phyloP scores from a whole-genome alignment of 805 yeast species.

The Priceomyces castillae region DNA sequence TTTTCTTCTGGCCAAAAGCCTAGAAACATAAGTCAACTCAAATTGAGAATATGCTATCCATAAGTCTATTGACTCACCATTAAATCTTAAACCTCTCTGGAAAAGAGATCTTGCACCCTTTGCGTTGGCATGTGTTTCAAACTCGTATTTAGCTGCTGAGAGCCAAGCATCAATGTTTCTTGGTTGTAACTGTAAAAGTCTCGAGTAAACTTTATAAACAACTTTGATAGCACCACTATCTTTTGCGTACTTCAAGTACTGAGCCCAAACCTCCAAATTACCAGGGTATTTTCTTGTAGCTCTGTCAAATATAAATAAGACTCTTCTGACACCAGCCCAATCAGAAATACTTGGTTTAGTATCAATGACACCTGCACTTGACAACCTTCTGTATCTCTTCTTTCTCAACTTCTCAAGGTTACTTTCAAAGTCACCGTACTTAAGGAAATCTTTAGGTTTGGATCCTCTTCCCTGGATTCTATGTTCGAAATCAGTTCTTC shows the following conservation, averaged over 20 bases:
- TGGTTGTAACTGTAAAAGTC: conserved; percentile 85
- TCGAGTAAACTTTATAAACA: conserved; percentile 72
- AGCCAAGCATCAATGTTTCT: conserved; percentile 88
- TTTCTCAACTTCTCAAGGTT: conserved; percentile 75
- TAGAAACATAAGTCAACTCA: conserved; percentile 82
- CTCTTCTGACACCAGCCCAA: conserved; percentile 82
- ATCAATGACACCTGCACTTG: conserved; percentile 54
- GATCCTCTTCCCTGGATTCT: conserved; percentile 81
- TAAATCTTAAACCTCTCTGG: conserved; percentile 82
- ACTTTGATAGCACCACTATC: conserved; percentile 65
- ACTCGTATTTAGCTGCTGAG: conserved; percentile 90
- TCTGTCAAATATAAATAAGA: conserved; percentile 78
- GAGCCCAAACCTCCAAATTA: conserved; percentile 74
- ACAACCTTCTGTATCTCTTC: conserved; percentile 65
- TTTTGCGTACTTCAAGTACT: conserved; percentile 68
- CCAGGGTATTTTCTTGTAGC: conserved; percentile 78
- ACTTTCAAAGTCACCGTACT: conserved; percentile 76
- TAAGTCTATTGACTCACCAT: conserved; percentile 63
- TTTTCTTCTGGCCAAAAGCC: conserved; percentile 77
- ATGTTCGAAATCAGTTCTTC: conserved; percentile 95
- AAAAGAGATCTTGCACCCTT: conserved; percentile 83
- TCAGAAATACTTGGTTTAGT: conserved; percentile 69
- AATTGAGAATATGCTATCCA: conserved; percentile 88
- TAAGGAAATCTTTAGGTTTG: conserved; percentile 69
- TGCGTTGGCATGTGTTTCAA: conserved; percentile 83